Base-by-base conservation (phyloP, 1,139 yeast species). In the Suhomyces ambrosiae region DNA sequence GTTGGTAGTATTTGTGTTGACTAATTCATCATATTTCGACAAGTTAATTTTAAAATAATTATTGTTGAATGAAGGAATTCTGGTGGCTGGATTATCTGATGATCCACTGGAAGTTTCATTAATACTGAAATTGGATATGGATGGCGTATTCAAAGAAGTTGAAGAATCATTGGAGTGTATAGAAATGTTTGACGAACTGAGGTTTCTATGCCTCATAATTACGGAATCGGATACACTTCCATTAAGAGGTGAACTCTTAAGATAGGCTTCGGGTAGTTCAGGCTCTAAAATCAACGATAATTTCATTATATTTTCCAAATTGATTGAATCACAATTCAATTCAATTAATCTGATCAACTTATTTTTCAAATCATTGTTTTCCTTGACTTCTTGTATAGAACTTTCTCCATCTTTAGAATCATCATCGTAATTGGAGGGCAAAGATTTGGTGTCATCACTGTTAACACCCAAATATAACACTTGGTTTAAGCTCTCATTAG, bases 401-500 rank as follows among this genome's bases (percentile, higher is more conserved):
- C 25, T 27, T 13, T 30, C 38, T 8, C 24, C 17, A 5, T 33
- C 35, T 14, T 32, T 40, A 3, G 37, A 30, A 8, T 41, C 41
- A 6, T 35, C 46, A 8, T 38, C 39, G 18, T 30, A 32, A 9
- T 16, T 35, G 7, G 44, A 36, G 6, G 63, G 63, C 18, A 54
- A 44, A 4, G 60, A 51, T 32, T 58, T 54, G 16, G 58, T 40
- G 31, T 64, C 65, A 16, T 63, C 71, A 35, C 52, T 58, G 41
- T 64, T 63, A 13, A 56, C 60, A 3, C 76, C 76, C 22, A 70
- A 56, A 39, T 68, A 70, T 23, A 71, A 54, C 4, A 70, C 76
- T 38, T 71, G 75, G 45, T 71, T 69, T 35, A 71, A 60, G 42
- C 72, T 67, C 44, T 71, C 76, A 45, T 71, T 71, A 11, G 74